Base-by-base conservation (phyloP, 1,139 yeast genomes). In the Kurtzmaniella quercitrusa region DNA sequence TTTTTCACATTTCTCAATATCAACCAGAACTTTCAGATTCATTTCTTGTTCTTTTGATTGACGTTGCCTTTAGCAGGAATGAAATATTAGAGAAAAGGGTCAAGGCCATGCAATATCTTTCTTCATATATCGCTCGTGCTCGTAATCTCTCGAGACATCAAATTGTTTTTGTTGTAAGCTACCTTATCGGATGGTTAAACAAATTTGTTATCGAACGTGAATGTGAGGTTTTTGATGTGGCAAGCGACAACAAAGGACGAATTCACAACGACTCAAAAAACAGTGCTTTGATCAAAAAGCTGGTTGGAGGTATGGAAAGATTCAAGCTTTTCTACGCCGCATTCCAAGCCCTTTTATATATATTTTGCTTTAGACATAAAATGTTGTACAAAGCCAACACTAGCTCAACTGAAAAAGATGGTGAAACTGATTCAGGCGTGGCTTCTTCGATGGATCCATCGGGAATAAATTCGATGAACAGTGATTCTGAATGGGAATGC, bases 51-150 rank as follows among this genome's bases (percentile, higher is more conserved):
- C 71, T 87, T 32, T 71, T 93, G 49, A 83, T 93, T 41, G 97
- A 91, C 57, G 79, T 86, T 36, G 88, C 96, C 2, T 83, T 93
- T 57, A 73, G 68, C 50, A 77, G 83, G 5, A 68, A 73, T 38
- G 93, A 84, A 57, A 76, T 81, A 21, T 68, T 82, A 43, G 94
- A 88, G 47, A 82, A 80, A 51, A 76, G 95, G 50, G 80, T 89
- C 49, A 89, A 89, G 64, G 86, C 97, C 3, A 77, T 91, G 77
- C 98, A 93, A 63, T 93, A 93, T 57, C 74, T 93, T 42, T 84
- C 96, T 1, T 88, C 97, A 3, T 93, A 84, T 58, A 80, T 93
- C 47, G 95, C 98, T 1, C 76, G 99, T 45, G 96, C 96, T 11
- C 80, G 82, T 51, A 77, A 78, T 36, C 68, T 93, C 28, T 72